A percentile compares a stretch with the other conserved stretches of the same genome.
Conservation (phyloP, 768 basidiomycete genomes). For the Collybia sp. region DNA sequence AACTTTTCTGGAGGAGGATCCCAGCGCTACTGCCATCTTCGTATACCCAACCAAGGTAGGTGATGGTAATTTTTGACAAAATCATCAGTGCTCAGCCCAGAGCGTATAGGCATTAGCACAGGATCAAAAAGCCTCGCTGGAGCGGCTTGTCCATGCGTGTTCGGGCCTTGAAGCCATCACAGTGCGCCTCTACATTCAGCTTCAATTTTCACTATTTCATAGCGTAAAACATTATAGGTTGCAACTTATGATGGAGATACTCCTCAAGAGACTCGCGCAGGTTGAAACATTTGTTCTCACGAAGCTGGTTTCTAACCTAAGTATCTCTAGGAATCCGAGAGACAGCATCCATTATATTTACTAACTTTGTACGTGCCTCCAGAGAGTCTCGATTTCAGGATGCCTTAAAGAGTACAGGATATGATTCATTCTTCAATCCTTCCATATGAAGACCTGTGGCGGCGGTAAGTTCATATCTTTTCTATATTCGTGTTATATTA, state of each 20-base stretch:
- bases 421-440: constrained; percentile 83
- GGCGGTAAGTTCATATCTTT: constrained; percentile 40
- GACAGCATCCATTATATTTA: constrained; percentile 76
- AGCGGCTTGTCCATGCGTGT: constrained; percentile 58
- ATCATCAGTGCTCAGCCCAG: background rate
- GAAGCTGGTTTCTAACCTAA: background rate
- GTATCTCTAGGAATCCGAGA: constrained; percentile 55
- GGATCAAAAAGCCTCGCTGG: constrained; percentile 72
- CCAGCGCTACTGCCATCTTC: constrained; percentile 65
- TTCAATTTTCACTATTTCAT: background rate
- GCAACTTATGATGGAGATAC: constrained; percentile 91
- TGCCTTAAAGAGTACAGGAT: constrained; percentile 42
- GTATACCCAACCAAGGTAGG: constrained; percentile 85
- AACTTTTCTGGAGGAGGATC: constrained; percentile 57
- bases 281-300: constrained; percentile 26
- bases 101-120: constrained; percentile 73
- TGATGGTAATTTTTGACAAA: background rate
- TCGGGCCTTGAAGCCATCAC: constrained; percentile 58
- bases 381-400: background rate
- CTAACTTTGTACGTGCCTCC: constrained; percentile 66
- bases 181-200: constrained; percentile 24
- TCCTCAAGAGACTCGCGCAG: constrained; percentile 56
- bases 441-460: constrained; percentile 82
- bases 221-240: constrained; percentile 30
- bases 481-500: background rate